Evolutionary conservation across 495 filamentous ascomycete genomes (phyloP).

Genomic region (Tuber magnatum): DNA sequence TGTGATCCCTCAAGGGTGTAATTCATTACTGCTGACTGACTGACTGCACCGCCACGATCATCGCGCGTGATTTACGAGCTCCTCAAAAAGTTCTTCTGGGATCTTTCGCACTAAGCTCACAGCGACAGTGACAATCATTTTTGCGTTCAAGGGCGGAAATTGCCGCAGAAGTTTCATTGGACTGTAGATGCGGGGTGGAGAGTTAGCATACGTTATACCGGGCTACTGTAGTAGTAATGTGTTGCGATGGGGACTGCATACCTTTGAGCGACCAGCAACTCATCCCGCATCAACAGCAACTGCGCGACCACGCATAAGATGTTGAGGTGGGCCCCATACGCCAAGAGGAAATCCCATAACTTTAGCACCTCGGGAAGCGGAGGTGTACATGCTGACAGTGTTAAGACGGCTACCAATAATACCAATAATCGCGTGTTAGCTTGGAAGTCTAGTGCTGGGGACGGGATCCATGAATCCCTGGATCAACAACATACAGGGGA

Average conservation of each 20-base stretch:
- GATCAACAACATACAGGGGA: constrained; percentile 53
- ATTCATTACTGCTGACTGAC: not conserved
- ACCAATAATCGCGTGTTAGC: constrained; percentile 16
- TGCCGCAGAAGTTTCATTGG: constrained; percentile 84
- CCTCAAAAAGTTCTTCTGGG: constrained; percentile 78
- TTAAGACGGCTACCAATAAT: constrained; percentile 59
- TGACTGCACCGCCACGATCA: constrained; percentile 38
- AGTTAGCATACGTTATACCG: constrained; percentile 6
- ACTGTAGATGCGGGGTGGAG: constrained; percentile 46
- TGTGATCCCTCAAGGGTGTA: not conserved
- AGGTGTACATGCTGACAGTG: constrained; percentile 92
- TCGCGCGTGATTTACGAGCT: constrained; percentile 79
- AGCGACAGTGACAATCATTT: constrained; percentile 70
- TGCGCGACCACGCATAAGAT: constrained; percentile 97
- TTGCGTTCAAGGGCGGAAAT: constrained; percentile 78
- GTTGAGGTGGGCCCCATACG: constrained; percentile 89
- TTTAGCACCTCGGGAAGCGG: constrained; percentile 87
- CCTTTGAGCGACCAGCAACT: constrained; percentile 74
- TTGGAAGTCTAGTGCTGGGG: constrained; percentile 1
- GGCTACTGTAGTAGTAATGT: not conserved
- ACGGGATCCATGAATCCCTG: not conserved
- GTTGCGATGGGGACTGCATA: constrained; percentile 44
- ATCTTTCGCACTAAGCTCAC: constrained; percentile 76
- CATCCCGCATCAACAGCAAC: constrained; percentile 75
- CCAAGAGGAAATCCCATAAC: constrained; percentile 97